Evolutionary conservation across 2,329 filamentous ascomycete genomes (phyloP).

Genomic region (Alternaria ethzedia): DNA sequence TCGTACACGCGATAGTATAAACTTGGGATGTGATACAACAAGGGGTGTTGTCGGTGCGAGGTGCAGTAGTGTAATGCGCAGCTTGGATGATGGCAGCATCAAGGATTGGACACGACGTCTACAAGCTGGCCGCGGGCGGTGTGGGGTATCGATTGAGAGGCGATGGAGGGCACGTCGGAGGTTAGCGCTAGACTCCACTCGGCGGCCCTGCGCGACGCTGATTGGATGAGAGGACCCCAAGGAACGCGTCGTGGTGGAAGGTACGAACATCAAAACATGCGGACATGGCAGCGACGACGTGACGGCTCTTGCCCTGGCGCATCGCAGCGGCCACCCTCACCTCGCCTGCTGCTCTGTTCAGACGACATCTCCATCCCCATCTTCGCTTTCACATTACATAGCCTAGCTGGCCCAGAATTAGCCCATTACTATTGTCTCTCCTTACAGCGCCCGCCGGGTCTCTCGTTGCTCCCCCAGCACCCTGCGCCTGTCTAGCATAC

Average conservation of each 20-base stretch:
- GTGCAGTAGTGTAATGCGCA: conserved; percentile 19
- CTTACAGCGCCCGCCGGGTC: conserved; percentile 16
- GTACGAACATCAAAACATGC: conserved; percentile 33
- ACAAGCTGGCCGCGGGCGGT: conserved; percentile 9
- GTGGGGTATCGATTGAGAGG: conserved; percentile 17
- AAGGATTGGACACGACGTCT: conserved; percentile 27
- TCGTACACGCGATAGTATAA: conserved; percentile 21
- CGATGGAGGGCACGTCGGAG: conserved; percentile 7
- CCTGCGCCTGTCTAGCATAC: conserved; percentile 14
- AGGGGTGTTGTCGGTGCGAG: conserved; percentile 12
- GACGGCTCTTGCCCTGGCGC: conserved; percentile 20
- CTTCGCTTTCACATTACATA: neutral
- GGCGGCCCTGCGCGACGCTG: conserved; percentile 7
- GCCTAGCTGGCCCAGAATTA: conserved; percentile 12
- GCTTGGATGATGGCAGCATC: conserved; percentile 18
- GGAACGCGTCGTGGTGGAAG: conserved; percentile 21
- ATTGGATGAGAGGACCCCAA: conserved; percentile 22
- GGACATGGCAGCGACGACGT: conserved; percentile 29
- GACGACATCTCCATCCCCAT: neutral
- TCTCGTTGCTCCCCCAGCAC: conserved; percentile 21
- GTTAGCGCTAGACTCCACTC: conserved; percentile 4
- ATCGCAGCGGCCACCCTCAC: conserved; percentile 16
- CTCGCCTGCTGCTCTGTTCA: neutral
- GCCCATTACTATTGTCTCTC: conserved; percentile 10
- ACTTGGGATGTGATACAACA: conserved; percentile 16